Evolutionary conservation across 176 grass and related monocot species (phyloP), one percentile per base, ranked within the genome.

Genomic region (Musa itinerans): DNA sequence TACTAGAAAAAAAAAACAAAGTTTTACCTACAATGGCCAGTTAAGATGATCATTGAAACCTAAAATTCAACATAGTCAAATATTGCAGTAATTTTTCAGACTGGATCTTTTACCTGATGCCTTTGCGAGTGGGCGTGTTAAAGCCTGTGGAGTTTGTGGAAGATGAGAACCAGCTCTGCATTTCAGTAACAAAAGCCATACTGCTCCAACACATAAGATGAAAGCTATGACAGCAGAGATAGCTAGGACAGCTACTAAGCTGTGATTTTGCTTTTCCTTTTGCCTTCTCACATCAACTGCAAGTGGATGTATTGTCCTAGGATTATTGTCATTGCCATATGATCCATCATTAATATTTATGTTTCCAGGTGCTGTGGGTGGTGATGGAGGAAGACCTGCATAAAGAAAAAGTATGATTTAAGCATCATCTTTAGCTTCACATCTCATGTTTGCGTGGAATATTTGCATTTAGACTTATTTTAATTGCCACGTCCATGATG

Each of bases 381-480:
- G 86, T 55, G 88, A 79, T 0, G 78, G 76, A 71, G 96, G 91
- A 85, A 99, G 87, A 52, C 96, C 96, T 99, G 85, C 69, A 89
- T 75, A 79, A 13, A 69, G 25, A 8, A 25, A 8, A 52, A 20
- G 20, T 11, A 50, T 3, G 1, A 65, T 13, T 3, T 2, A 13
- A 52, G 34, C 34, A 43, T 43, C 34, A 43, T 43, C 34, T 43
- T 43, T 43, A 43, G 4, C 34, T 43, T 43, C 34, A 43, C 34
- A 43, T 43, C 34, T 43, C 34, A 43, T 43, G 34, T 43, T 6
- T 43, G 34, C 4, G 4, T 43, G 4, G 34, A 43, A 43, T 43
- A 43, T 43, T 43, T 43, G 34, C 34, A 6, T 43, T 43, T 5
- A 43, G 34, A 43, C 34, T 43, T 43, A 43, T 43, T 43, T 43